Conservation (phyloP, 2,329 filamentous ascomycete species). For the Exophiala sp. region DNA sequence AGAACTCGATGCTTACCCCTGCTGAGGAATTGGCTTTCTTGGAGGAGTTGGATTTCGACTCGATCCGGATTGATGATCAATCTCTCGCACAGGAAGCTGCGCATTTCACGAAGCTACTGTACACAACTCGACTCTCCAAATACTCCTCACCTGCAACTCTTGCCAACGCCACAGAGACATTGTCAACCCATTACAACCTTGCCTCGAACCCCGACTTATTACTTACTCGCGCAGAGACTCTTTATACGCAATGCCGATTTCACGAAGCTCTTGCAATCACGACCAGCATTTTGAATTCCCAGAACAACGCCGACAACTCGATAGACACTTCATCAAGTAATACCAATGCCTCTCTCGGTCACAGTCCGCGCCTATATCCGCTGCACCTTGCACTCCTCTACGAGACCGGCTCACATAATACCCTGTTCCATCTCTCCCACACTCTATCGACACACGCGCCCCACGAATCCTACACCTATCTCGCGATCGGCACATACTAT, state of each 20-base stretch:
- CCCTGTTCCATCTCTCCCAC: constrained; percentile 86
- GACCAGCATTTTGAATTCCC: constrained; percentile 76
- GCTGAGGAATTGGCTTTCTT: constrained; percentile 88
- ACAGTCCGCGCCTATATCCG: constrained; percentile 65
- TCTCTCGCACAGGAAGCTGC: constrained; percentile 78
- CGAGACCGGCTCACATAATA: constrained; percentile 80
- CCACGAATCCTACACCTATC: constrained; percentile 85
- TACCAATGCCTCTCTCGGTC: constrained; percentile 38
- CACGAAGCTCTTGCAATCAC: constrained; percentile 81
- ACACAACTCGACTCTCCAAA: constrained; percentile 91
- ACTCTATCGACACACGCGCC: constrained; percentile 89
- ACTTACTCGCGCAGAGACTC: constrained; percentile 80
- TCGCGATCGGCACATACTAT: constrained; percentile 95
- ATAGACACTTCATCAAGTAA: constrained; percentile 24
- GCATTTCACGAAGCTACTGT: constrained; percentile 92
- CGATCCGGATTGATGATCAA: constrained; percentile 65
- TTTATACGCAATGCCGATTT: constrained; percentile 94
- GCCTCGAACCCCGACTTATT: constrained; percentile 83
- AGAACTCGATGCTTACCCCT: constrained; percentile 85
- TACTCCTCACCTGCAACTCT: constrained; percentile 85
- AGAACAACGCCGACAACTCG: constrained; percentile 70
- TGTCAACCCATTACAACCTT: constrained; percentile 91
- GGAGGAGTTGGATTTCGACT: constrained; percentile 84
- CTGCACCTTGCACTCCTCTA: constrained; percentile 88
- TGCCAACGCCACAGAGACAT: constrained; percentile 78